These are phyloP conservation scores for Mycena chlorophos DNA, from an alignment of 768 basidiomycete species.

Conservation along the genomic window DNA sequence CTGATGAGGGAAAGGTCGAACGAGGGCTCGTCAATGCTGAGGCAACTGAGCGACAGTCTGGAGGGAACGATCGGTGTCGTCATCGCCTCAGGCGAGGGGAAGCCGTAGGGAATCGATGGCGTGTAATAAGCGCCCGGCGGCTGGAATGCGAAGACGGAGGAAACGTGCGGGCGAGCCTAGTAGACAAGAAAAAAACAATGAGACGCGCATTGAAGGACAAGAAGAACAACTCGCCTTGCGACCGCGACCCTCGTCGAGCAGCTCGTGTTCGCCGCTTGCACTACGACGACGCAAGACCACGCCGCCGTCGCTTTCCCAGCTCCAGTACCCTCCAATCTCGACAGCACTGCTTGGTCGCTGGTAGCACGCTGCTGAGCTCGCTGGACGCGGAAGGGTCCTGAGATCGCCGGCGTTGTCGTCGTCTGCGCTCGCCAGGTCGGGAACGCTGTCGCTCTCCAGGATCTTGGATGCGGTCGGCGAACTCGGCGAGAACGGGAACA, in stretches of 20 bases:
- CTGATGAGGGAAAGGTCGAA: constrained; percentile 21
- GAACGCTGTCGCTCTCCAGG: constrained; percentile 11
- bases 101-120: background rate
- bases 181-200: background rate
- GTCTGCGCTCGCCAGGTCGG: constrained; percentile 1
- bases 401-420: too few relatives aligned
- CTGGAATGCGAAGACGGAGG: constrained; percentile 16
- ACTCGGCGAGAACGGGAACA: constrained; percentile 6
- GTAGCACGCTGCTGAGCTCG: constrained; percentile 4
- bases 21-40: background rate
- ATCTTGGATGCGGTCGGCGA: background rate
- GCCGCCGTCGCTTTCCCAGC: constrained; percentile 8
- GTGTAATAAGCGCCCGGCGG: constrained; percentile 8
- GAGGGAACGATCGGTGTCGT: background rate
- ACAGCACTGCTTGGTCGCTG: constrained; percentile 12
- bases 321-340: constrained; percentile 15
- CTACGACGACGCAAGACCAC: constrained; percentile 6
- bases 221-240: constrained; percentile 9
- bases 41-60: background rate
- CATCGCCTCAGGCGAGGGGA: background rate
- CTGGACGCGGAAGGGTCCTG: background rate
- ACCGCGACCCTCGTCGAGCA: background rate
- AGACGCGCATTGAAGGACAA: background rate
- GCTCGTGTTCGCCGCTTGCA: background rate
- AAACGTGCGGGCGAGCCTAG: constrained; percentile 5